A percentile compares a stretch with the other conserved stretches of the same genome.
These are phyloP conservation scores for Penicillium hesseltinei DNA, from an alignment of 2,329 filamentous ascomycete genomes.

Conservation along the genomic window DNA sequence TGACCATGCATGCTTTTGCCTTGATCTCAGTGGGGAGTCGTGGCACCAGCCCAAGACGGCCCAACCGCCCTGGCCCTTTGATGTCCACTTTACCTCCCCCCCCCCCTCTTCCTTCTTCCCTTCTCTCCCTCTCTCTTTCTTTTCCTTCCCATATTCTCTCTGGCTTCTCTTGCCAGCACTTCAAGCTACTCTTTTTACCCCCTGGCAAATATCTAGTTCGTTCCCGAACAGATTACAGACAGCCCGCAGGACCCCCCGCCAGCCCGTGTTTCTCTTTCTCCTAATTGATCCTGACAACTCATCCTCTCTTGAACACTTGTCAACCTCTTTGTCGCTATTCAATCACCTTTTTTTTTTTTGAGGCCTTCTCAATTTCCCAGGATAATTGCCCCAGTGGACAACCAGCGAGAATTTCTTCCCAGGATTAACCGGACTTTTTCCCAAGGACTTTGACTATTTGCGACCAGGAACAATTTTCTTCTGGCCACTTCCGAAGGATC, in stretches of 20 bases:
- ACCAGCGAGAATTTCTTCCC: constrained; percentile 17
- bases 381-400: constrained; percentile 21
- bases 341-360: constrained; percentile 6
- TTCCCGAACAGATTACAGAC: constrained; percentile 1
- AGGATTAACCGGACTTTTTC: constrained; percentile 11
- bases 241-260: background rate
- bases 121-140: constrained; percentile 5
- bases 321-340: constrained; percentile 1
- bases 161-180: background rate
- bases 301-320: background rate
- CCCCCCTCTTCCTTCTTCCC: constrained; percentile 23
- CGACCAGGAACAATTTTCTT: constrained; percentile 14
- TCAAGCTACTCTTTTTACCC: background rate
- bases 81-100: constrained; percentile 34
- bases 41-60: constrained; percentile 45
- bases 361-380: constrained; percentile 16
- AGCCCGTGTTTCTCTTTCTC: constrained; percentile 6
- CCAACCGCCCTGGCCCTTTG: constrained; percentile 32
- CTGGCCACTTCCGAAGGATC: constrained; percentile 15
- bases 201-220: constrained; percentile 1
- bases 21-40: constrained; percentile 37
- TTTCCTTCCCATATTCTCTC: constrained; percentile 6
- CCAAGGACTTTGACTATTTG: constrained; percentile 10
- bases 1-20: constrained; percentile 31
- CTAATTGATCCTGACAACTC: constrained; percentile 5